phyloP scores from a whole-genome alignment of 805 yeast genomes.

The Monosporozyma siamensis region DNA sequence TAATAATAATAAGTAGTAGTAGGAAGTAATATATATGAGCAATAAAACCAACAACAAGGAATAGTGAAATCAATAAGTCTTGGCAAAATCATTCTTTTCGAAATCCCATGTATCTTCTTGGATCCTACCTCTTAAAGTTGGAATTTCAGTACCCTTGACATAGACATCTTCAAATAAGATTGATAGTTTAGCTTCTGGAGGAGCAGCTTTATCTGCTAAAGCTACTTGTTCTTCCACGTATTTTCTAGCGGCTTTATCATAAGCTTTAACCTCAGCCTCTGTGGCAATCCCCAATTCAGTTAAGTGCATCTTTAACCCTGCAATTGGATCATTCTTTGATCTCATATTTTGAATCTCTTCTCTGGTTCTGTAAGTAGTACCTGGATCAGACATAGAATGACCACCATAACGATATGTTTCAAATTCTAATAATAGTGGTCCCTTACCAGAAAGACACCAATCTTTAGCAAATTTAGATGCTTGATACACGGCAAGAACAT shows the following conservation, averaged over 20 bases:
- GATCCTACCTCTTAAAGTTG: slow-evolving; percentile 91
- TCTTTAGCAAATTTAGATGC: slow-evolving; percentile 96
- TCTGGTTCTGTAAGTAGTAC: slow-evolving; percentile 99
- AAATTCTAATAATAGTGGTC: slow-evolving; percentile 92
- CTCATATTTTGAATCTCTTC: slow-evolving; percentile 99
- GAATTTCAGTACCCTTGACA: slow-evolving; percentile 87
- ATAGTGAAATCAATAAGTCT: background rate
- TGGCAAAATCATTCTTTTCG: slow-evolving; percentile 37
- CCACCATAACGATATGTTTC: slow-evolving; percentile 99
- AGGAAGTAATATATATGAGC: no score
- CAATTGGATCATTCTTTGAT: slow-evolving; percentile 95
- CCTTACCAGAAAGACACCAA: slow-evolving; percentile 88
- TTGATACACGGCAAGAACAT: slow-evolving; percentile 86
- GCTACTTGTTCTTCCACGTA: slow-evolving; percentile 91
- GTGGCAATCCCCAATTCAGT: slow-evolving; percentile 78
- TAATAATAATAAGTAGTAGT: no score
- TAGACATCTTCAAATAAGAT: slow-evolving; percentile 94
- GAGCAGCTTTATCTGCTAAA: slow-evolving; percentile 86
- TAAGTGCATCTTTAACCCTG: slow-evolving; percentile 83
- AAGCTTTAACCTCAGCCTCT: slow-evolving; percentile 88
- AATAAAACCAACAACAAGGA: no score
- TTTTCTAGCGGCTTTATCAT: slow-evolving; percentile 93
- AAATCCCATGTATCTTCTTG: slow-evolving; percentile 92
- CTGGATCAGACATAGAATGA: slow-evolving; percentile 99
- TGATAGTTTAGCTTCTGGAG: slow-evolving; percentile 93